A percentile compares a stretch with the other conserved stretches of the same genome.
Conservation (phyloP, 2,329 filamentous ascomycete species). For the Calonectria pteridis region DNA sequence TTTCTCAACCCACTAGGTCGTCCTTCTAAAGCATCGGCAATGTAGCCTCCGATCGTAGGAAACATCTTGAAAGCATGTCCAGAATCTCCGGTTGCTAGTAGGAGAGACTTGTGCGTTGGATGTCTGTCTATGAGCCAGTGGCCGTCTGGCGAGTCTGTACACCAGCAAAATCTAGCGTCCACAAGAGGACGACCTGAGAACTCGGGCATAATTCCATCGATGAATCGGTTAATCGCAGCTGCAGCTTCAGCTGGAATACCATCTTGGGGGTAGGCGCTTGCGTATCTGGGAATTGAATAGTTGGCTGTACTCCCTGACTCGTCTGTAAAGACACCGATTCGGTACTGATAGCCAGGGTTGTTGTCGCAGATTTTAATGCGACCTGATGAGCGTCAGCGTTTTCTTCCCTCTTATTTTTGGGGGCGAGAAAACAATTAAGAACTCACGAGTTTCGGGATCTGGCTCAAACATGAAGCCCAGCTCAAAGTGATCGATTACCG, state of each 20-base stretch:
- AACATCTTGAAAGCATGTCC: slow-evolving; percentile 47
- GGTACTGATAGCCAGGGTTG: slow-evolving; percentile 28
- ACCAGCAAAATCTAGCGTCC: slow-evolving; percentile 42
- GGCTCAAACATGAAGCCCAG: slow-evolving; percentile 30
- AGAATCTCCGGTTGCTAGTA: slow-evolving; percentile 42
- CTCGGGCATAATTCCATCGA: slow-evolving; percentile 37
- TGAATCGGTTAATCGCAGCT: slow-evolving; percentile 16
- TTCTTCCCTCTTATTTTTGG: not conserved
- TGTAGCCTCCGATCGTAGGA: slow-evolving; percentile 40
- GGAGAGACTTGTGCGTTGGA: slow-evolving; percentile 29
- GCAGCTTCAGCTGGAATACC: slow-evolving; percentile 23
- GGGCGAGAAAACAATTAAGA: too few relatives aligned
- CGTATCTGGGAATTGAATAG: slow-evolving; percentile 27
- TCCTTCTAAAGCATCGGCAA: slow-evolving; percentile 38
- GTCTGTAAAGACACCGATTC: slow-evolving; percentile 9
- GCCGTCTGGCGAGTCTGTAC: slow-evolving; percentile 42
- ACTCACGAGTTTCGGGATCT: slow-evolving; percentile 25
- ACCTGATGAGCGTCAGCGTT: not conserved
- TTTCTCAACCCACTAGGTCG: slow-evolving; percentile 25
- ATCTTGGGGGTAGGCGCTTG: slow-evolving; percentile 23
- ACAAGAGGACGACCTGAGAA: slow-evolving; percentile 41
- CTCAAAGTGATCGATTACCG: slow-evolving; percentile 29
- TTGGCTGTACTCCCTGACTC: not conserved
- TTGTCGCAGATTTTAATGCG: slow-evolving; percentile 32
- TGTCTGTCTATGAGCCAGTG: slow-evolving; percentile 43